Conservation (phyloP, 768 basidiomycete genomes). For the Leccinum broughii region DNA sequence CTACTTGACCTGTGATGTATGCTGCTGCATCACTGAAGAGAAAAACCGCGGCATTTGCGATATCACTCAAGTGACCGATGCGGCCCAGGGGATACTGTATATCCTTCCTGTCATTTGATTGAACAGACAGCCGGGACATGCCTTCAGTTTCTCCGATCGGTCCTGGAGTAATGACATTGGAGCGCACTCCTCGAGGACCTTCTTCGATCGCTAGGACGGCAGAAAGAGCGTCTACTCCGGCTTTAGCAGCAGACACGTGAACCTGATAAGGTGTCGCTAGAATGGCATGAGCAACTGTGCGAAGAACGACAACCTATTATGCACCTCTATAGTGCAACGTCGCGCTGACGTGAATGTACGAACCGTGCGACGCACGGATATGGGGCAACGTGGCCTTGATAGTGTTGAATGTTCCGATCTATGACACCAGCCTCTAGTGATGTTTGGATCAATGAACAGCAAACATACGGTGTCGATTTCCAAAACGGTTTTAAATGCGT, state of each 20-base stretch:
- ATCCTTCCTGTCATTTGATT: not conserved
- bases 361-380: constrained; percentile 68
- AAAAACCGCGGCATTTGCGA: constrained; percentile 74
- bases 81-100: constrained; percentile 45
- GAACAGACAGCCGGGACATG: constrained; percentile 51
- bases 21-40: constrained; percentile 80
- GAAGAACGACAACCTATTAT: not conserved
- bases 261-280: constrained; percentile 82
- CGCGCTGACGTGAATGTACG: constrained; percentile 88
- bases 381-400: constrained; percentile 87
- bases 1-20: constrained; percentile 72
- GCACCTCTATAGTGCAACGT: constrained; percentile 83
- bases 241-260: constrained; percentile 94
- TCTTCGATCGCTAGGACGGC: constrained; percentile 89
- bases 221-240: constrained; percentile 88
- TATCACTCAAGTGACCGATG: constrained; percentile 57
- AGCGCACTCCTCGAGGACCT: constrained; percentile 91
- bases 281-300: not conserved
- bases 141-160: constrained; percentile 82
- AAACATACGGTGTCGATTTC: constrained; percentile 84
- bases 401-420: constrained; percentile 93
- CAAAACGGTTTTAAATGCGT: constrained; percentile 80
- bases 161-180: constrained; percentile 84
- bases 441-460: not conserved
- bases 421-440: not conserved